These are phyloP conservation scores for Leucosporidium creatinivorum DNA, from an alignment of 768 basidiomycete species.

Conservation along the genomic window DNA sequence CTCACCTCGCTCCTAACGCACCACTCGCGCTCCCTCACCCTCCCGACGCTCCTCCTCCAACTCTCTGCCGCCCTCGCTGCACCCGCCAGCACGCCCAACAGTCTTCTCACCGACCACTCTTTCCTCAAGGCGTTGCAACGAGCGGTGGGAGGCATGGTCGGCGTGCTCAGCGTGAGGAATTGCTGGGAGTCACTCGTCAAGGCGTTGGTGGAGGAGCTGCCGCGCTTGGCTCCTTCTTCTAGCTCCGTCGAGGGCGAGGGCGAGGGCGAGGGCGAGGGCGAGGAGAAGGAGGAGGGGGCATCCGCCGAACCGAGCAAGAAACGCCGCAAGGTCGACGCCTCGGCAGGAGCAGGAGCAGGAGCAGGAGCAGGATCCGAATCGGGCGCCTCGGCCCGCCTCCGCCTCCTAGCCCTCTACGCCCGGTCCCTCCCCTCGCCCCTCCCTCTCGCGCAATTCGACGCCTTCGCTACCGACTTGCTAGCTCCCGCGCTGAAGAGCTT, in stretches of 20 bases:
- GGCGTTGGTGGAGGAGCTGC: background rate
- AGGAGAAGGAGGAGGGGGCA: no score
- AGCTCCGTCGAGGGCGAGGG: background rate
- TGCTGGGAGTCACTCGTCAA: constrained; percentile 9
- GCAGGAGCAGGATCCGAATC: no score
- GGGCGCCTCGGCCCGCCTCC: background rate
- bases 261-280: background rate
- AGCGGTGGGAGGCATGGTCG: constrained; percentile 2
- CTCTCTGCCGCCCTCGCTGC: constrained; percentile 21
- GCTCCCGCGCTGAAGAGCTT: constrained; percentile 8
- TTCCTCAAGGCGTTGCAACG: background rate
- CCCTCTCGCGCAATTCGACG: background rate
- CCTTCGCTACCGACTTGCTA: constrained; percentile 9
- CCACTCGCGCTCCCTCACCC: constrained; percentile 21
- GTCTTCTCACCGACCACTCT: constrained; percentile 9
- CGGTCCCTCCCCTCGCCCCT: background rate
- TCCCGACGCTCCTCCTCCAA: constrained; percentile 16
- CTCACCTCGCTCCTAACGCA: constrained; percentile 15
- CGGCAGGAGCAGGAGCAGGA: background rate
- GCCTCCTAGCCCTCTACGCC: constrained; percentile 10
- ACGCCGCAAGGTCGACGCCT: constrained; percentile 8
- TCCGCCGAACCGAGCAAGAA: constrained; percentile 12
- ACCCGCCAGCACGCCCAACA: background rate
- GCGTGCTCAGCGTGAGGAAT: background rate
- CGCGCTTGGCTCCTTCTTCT: background rate